Percentiles rank a stretch among this genome's conserved stretches.
Evolutionary conservation across 2,329 filamentous ascomycete species (phyloP).

Genomic region (Gliomastix tumulicola): DNA sequence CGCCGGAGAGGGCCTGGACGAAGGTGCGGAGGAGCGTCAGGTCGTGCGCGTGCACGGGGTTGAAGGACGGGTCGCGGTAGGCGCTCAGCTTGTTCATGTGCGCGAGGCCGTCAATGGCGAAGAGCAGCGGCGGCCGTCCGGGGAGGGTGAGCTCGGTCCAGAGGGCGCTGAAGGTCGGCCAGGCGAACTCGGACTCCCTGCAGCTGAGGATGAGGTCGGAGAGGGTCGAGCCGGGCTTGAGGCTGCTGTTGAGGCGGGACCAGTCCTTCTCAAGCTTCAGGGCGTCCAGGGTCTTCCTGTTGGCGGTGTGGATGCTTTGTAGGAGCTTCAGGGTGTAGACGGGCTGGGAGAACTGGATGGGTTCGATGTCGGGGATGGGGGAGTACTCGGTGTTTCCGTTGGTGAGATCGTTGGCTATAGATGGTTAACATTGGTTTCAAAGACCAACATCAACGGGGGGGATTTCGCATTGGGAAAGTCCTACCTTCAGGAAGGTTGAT

Average conservation of each 20-base stretch:
- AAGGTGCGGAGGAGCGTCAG: constrained; percentile 71
- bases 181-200: constrained; percentile 70
- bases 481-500: constrained; percentile 84
- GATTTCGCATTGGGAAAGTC: constrained; percentile 11
- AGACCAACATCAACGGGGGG: too few relatives aligned
- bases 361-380: constrained; percentile 52
- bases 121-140: constrained; percentile 53
- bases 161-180: constrained; percentile 72
- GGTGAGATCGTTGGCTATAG: constrained; percentile 69
- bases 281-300: constrained; percentile 54
- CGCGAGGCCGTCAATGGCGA: constrained; percentile 71
- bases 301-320: constrained; percentile 64
- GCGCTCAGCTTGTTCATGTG: constrained; percentile 74
- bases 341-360: constrained; percentile 67
- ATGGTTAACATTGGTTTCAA: constrained; percentile 3
- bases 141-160: constrained; percentile 68
- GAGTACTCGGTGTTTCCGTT: constrained; percentile 77
- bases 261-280: constrained; percentile 37
- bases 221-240: constrained; percentile 54
- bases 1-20: constrained; percentile 61
- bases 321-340: constrained; percentile 71
- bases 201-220: constrained; percentile 63
- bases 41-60: constrained; percentile 80
- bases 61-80: constrained; percentile 66
- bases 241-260: constrained; percentile 31